Evolutionary conservation across 2,329 filamentous ascomycete species (phyloP).

Genomic region (Pezicula neosporulosa): DNA sequence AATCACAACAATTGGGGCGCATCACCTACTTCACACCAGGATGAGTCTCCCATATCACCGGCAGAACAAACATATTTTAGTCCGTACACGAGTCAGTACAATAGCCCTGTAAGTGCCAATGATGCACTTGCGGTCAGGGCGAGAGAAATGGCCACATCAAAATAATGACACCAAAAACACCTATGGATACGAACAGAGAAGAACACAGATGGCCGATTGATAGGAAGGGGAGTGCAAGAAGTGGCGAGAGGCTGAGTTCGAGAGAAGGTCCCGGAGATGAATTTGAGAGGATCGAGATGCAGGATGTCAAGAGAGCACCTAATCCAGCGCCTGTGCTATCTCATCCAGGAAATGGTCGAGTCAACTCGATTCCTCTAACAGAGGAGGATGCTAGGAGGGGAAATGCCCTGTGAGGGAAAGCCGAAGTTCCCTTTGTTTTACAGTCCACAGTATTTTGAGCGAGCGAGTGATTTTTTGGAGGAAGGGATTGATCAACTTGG

Average conservation of each 20-base stretch:
- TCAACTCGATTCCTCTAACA: conserved; percentile 1
- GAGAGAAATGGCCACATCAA: conserved; percentile 6
- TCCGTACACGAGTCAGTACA: conserved; percentile 57
- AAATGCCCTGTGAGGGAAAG: conserved; percentile 9
- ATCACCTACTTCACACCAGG: not conserved
- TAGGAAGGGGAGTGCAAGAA: conserved; percentile 10
- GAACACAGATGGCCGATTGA: no score
- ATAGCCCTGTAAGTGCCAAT: conserved; percentile 43
- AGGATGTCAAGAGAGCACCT: conserved; percentile 9
- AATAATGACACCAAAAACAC: not conserved
- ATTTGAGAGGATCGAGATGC: conserved; percentile 21
- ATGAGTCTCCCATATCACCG: not conserved
- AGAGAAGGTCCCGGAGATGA: conserved; percentile 11
- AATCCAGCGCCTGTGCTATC: conserved; percentile 16
- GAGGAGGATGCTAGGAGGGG: conserved; percentile 20
- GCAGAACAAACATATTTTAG: conserved; percentile 38
- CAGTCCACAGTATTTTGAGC: no score
- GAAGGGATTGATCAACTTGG: no score
- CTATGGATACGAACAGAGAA: no score
- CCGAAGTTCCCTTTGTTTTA: no score
- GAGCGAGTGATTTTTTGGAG: no score
- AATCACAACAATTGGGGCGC: no score
- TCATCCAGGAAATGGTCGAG: conserved; percentile 22
- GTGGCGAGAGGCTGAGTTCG: conserved; percentile 5
- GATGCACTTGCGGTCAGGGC: not conserved